Evolutionary conservation across 257 asterid species (phyloP).

Genomic region (Nicotiana knightiana): DNA sequence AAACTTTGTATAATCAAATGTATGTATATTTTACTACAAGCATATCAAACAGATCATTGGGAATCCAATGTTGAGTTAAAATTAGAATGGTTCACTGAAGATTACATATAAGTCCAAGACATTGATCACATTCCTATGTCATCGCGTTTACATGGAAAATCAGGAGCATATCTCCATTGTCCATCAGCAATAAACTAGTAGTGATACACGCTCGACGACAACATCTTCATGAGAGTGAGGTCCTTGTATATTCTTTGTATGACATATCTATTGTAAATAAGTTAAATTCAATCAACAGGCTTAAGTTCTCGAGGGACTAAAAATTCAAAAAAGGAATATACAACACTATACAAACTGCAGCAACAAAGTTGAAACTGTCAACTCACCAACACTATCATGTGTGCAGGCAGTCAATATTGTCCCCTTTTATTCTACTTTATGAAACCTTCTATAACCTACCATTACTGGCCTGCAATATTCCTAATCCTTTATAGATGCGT

Average conservation of each 20-base stretch:
- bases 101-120: constrained; percentile 25
- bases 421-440: too few relatives aligned
- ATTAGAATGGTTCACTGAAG: not conserved
- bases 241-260: constrained; percentile 21
- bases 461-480: too few relatives aligned
- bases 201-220: constrained; percentile 22
- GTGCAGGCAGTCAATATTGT: too few relatives aligned
- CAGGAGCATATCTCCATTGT: constrained; percentile 19
- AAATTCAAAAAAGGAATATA: not conserved
- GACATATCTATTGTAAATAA: constrained; percentile 10
- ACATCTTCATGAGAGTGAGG: constrained; percentile 14
- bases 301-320: not conserved
- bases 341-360: too few relatives aligned
- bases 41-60: not conserved
- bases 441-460: too few relatives aligned
- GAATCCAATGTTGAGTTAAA: not conserved
- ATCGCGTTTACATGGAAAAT: constrained; percentile 20
- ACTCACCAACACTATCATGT: too few relatives aligned
- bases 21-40: not conserved
- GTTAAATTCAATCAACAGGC: not conserved
- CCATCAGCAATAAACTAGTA: constrained; percentile 26
- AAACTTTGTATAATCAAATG: too few relatives aligned
- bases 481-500: too few relatives aligned
- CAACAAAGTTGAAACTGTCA: too few relatives aligned
- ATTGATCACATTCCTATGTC: constrained; percentile 20